Evolutionary conservation across 2,329 filamentous ascomycete genomes (phyloP).

Genomic region (Alternaria triticina): DNA sequence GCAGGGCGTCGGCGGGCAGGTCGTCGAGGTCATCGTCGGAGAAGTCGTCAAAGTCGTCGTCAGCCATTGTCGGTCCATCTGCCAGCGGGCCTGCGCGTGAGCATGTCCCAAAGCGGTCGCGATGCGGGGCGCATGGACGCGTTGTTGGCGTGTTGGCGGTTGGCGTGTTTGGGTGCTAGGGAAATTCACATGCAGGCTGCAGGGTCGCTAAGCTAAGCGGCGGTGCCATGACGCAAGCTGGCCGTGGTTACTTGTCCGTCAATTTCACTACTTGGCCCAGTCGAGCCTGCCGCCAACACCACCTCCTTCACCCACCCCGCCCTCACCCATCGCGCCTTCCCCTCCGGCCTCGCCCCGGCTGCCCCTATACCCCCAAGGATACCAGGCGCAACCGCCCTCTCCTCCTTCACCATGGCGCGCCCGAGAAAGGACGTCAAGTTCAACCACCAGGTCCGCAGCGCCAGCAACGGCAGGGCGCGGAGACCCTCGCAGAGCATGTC

Average conservation of each 20-base stretch:
- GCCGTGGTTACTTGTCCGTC: slow-evolving; percentile 10
- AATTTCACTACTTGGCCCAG: slow-evolving; percentile 13
- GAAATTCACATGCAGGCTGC: slow-evolving; percentile 17
- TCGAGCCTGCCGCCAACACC: slow-evolving; percentile 5
- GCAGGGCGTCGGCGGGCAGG: slow-evolving; percentile 53
- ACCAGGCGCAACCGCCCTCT: slow-evolving; percentile 7
- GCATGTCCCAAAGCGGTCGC: slow-evolving; percentile 13
- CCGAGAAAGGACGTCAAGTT: slow-evolving; percentile 67
- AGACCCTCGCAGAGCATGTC: slow-evolving; percentile 74
- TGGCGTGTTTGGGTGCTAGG: neutral
- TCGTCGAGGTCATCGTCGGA: slow-evolving; percentile 54
- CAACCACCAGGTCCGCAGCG: slow-evolving; percentile 54
- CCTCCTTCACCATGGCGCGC: slow-evolving; percentile 36
- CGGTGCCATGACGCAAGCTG: slow-evolving; percentile 20
- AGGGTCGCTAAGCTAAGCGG: slow-evolving; percentile 2
- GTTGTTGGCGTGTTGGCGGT: slow-evolving; percentile 9
- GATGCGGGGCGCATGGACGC: slow-evolving; percentile 14
- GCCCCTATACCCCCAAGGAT: neutral
- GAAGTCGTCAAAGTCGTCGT: slow-evolving; percentile 56
- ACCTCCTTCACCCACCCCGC: slow-evolving; percentile 1
- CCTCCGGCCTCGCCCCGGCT: neutral
- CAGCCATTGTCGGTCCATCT: slow-evolving; percentile 38
- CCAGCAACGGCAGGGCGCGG: slow-evolving; percentile 59
- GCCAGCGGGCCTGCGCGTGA: neutral
- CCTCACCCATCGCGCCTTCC: neutral